Evolutionary conservation across 1,139 yeast genomes (phyloP), one percentile per base, ranked within the genome.

Genomic region (Yamadazyma spencermartinsiae): DNA sequence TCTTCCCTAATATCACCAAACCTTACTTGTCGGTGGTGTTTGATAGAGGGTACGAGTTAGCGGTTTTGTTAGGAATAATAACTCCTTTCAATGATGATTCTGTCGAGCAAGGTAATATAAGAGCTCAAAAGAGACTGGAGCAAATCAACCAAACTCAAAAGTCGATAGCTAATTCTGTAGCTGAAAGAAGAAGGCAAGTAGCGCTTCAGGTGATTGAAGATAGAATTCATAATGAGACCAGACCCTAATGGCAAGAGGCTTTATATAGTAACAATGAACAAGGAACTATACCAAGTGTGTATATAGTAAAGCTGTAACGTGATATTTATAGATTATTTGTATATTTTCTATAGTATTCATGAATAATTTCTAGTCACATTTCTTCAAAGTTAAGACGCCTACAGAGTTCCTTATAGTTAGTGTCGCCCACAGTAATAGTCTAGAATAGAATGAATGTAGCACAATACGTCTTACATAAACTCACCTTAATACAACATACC

Each of bases 191-290:
- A 60, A 75, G 95, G 58, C 92, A 86, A 50, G 79, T 88, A 34
- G 96, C 96, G 0, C 63, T 88, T 41, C 85, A 86, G 52, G 92
- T 87, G 19, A 69, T 88, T 43, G 94, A 86, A 52, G 92, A 86
- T 52, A 72, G 94, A 52, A 77, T 81, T 38, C 63, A 57, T 46
- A 63, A 60, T 47, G 72, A 61, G 31, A 42, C 48, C 3, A 41
- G 45, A 35, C 20, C 38, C 10, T 40, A 32, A n/a, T n/a, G n/a
- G n/a, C n/a, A 27, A 24, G n/a, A 18, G 13, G 6, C 25, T 13
- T 7, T n/a, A 5, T 11, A 31, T 21, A 14, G 20, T 24, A 23
- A 9, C 11, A 17, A 17, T 29, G 9, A 29, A 29, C 10, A 31
- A 25, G 6, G n/a, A 25, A 25, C 6, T n/a, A n/a, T 8, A 25